phyloP scores from a whole-genome alignment of 192 early-diverging fungal genomes.

The Backusella macrospora region DNA sequence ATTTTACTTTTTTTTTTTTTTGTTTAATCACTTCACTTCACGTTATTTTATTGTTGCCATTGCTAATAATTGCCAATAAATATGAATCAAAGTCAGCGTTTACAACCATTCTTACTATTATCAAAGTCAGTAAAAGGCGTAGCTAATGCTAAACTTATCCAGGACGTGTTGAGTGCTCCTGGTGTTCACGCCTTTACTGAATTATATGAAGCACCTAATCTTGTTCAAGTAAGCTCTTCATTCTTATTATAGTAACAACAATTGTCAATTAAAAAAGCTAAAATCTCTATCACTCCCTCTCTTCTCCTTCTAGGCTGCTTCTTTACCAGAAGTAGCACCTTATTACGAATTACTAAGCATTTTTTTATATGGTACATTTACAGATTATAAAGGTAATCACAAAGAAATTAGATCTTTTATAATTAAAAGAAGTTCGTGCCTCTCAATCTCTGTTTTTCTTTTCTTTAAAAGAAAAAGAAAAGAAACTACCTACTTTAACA shows the following conservation, averaged over 20 bases:
- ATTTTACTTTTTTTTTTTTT: not conserved
- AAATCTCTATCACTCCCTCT: too few relatives aligned
- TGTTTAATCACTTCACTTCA: not conserved
- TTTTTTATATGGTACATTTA: constrained; percentile 83
- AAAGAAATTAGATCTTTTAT: not conserved
- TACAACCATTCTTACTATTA: constrained; percentile 74
- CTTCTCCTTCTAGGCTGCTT: constrained; percentile 40
- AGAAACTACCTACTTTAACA: constrained; percentile 50
- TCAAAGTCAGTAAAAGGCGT: constrained; percentile 78
- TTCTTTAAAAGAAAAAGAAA: constrained; percentile 45
- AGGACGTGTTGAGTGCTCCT: constrained; percentile 69
- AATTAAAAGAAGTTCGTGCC: too few relatives aligned
- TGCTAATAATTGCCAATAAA: not conserved
- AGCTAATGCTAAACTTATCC: constrained; percentile 71
- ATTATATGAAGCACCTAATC: constrained; percentile 68
- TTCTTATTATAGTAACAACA: not conserved
- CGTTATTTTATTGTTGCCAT: not conserved
- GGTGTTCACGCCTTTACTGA: constrained; percentile 82
- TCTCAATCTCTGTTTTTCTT: too few relatives aligned
- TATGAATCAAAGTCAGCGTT: not conserved
- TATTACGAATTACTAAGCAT: constrained; percentile 63
- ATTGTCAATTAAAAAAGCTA: not conserved
- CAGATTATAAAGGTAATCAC: constrained; percentile 70
- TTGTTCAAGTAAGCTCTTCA: constrained; percentile 58
- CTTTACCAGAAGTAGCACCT: constrained; percentile 51